Evolutionary conservation across 192 early-diverging fungal species (phyloP).

Genomic region (Gamsiella multidivaricata): DNA sequence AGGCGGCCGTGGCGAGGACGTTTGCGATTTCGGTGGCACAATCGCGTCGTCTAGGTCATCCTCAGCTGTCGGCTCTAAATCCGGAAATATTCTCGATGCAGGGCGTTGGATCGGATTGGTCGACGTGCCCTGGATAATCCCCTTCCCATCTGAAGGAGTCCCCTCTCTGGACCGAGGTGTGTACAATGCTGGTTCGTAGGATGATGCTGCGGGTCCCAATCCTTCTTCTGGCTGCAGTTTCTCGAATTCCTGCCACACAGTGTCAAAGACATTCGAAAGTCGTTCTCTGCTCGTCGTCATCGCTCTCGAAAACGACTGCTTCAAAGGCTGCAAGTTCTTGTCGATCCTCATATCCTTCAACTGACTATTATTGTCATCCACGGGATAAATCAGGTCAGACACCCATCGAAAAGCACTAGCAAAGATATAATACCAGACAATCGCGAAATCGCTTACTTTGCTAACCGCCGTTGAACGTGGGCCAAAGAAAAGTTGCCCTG

Average conservation of each 20-base stretch:
- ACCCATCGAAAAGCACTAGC: no score
- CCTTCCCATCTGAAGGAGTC: background rate
- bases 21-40: constrained; percentile 5
- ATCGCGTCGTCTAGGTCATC: constrained; percentile 30
- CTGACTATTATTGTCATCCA: constrained; percentile 48
- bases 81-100: constrained; percentile 19
- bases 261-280: constrained; percentile 59
- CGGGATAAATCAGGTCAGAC: background rate
- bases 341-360: constrained; percentile 61
- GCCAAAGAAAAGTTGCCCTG: constrained; percentile 63
- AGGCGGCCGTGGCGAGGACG: background rate
- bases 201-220: background rate
- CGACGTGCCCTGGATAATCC: constrained; percentile 24
- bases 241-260: constrained; percentile 53
- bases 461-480: constrained; percentile 61
- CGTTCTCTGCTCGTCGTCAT: constrained; percentile 55
- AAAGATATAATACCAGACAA: no score
- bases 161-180: background rate
- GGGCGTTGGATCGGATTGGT: constrained; percentile 15
- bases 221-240: constrained; percentile 47
- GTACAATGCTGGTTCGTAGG: constrained; percentile 31
- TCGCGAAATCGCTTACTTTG: constrained; percentile 58
- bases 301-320: constrained; percentile 61
- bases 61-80: constrained; percentile 18
- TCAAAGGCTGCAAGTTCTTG: constrained; percentile 59